Evolutionary conservation across 2,329 filamentous ascomycete species (phyloP).

Genomic region (Fusarium algeriense): DNA sequence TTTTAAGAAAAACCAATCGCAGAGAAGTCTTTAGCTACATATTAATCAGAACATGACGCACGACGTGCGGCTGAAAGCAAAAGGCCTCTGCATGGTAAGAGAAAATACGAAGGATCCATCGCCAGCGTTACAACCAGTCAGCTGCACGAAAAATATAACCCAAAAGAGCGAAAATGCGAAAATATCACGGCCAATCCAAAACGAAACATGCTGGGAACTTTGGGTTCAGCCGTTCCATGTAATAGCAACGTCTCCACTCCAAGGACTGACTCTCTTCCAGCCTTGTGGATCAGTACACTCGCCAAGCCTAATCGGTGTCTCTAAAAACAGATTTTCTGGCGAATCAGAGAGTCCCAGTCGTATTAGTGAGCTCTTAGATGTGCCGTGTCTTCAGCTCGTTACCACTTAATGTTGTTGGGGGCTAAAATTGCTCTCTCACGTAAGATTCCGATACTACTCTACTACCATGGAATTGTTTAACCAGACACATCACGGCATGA

Average conservation of each 20-base stretch:
- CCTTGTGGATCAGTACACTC: constrained; percentile 14
- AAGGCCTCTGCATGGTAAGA: not conserved
- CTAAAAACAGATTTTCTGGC: constrained; percentile 5
- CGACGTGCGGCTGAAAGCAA: not conserved
- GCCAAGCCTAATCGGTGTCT: constrained; percentile 10
- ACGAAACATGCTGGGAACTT: not conserved
- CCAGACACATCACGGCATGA: not conserved
- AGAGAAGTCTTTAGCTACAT: not conserved
- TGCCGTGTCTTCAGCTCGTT: constrained; percentile 2
- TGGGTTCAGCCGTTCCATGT: not conserved
- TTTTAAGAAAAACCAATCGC: not conserved
- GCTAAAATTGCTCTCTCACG: constrained; percentile 19
- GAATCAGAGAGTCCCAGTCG: not conserved
- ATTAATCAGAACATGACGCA: not conserved
- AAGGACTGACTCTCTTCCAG: not conserved
- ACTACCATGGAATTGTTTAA: not conserved
- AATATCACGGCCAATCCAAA: not conserved
- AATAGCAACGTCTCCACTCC: not conserved
- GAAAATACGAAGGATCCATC: not conserved
- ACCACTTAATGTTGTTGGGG: constrained; percentile 17
- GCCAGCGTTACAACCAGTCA: not conserved
- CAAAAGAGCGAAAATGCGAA: not conserved
- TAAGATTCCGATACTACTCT: constrained; percentile 21
- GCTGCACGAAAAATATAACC: constrained; percentile 4
- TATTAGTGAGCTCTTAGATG: not conserved